These are phyloP conservation scores for Gigaspora rosea DNA, from an alignment of 192 early-diverging fungal genomes.

Conservation along the genomic window DNA sequence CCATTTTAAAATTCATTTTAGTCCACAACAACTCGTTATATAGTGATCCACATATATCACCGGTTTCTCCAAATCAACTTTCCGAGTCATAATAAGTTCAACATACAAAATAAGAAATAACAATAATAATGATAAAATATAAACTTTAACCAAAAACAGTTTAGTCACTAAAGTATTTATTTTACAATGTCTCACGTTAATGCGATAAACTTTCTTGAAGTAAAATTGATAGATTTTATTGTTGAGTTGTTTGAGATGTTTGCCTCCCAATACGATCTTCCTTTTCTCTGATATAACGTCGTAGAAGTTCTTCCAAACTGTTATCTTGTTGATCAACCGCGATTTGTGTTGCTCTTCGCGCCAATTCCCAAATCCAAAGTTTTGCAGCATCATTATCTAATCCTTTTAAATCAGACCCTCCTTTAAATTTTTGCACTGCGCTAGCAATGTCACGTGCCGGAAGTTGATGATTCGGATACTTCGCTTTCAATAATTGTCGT, in stretches of 20 bases:
- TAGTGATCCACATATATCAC: too few relatives aligned
- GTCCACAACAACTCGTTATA: too few relatives aligned
- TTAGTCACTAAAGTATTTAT: too few relatives aligned
- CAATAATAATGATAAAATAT: background rate
- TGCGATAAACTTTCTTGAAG: background rate
- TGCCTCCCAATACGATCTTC: constrained; percentile 12
- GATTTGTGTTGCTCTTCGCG: constrained; percentile 25
- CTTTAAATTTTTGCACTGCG: constrained; percentile 28
- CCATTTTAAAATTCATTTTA: too few relatives aligned
- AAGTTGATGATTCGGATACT: constrained; percentile 31
- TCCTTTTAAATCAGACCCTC: constrained; percentile 19
- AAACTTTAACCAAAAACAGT: background rate
- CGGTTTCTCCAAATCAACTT: too few relatives aligned
- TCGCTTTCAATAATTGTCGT: constrained; percentile 32
- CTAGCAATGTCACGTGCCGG: constrained; percentile 28
- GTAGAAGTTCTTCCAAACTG: constrained; percentile 21
- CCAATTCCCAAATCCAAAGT: constrained; percentile 33
- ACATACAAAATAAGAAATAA: too few relatives aligned
- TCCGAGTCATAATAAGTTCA: too few relatives aligned
- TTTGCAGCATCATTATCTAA: constrained; percentile 31
- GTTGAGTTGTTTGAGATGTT: background rate
- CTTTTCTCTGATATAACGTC: constrained; percentile 30
- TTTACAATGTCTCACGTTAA: background rate
- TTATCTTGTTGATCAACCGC: constrained; percentile 29
- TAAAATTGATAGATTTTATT: background rate